These are phyloP conservation scores for Mortierella sp. DNA, from an alignment of 371 early-diverging fungal species.

Conservation along the genomic window DNA sequence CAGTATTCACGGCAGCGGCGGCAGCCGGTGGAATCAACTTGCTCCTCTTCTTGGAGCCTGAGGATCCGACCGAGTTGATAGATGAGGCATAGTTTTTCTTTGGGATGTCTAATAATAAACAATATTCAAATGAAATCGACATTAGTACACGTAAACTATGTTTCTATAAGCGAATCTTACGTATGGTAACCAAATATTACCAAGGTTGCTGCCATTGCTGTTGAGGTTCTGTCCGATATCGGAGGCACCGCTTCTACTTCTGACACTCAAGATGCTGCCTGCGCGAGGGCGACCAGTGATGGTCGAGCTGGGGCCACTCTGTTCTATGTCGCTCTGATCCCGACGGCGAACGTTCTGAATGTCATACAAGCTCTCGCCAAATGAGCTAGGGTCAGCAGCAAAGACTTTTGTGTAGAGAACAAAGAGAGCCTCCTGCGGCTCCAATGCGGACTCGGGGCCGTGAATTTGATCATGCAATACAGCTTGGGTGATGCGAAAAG, in stretches of 20 bases:
- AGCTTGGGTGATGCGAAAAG: slow-evolving; percentile 71
- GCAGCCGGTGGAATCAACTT: slow-evolving; percentile 13
- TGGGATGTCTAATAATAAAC: slow-evolving; percentile 38
- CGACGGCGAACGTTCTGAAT: slow-evolving; percentile 45
- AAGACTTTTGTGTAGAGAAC: slow-evolving; percentile 71
- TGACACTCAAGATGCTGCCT: slow-evolving; percentile 36
- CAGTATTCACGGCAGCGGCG: slow-evolving; percentile 15
- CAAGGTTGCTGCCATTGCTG: slow-evolving; percentile 23
- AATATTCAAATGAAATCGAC: neutral
- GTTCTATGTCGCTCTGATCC: slow-evolving; percentile 31
- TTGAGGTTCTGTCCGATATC: slow-evolving; percentile 16
- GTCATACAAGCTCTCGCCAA: slow-evolving; percentile 49
- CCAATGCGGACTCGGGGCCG: slow-evolving; percentile 70
- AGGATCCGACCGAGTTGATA: slow-evolving; percentile 53
- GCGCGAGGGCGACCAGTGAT: slow-evolving; percentile 45
- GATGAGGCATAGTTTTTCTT: slow-evolving; percentile 59
- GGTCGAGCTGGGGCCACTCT: slow-evolving; percentile 7
- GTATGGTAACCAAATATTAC: slow-evolving; percentile 3
- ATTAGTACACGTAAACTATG: neutral
- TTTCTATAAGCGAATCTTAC: neutral
- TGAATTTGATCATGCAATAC: slow-evolving; percentile 62
- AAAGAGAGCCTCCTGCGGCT: slow-evolving; percentile 71
- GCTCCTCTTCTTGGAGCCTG: slow-evolving; percentile 35
- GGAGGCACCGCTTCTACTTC: slow-evolving; percentile 18
- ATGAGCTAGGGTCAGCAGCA: slow-evolving; percentile 56